Conservation (phyloP, 176 grass and related monocot genomes). For the Hyparrhenia diplandra region DNA sequence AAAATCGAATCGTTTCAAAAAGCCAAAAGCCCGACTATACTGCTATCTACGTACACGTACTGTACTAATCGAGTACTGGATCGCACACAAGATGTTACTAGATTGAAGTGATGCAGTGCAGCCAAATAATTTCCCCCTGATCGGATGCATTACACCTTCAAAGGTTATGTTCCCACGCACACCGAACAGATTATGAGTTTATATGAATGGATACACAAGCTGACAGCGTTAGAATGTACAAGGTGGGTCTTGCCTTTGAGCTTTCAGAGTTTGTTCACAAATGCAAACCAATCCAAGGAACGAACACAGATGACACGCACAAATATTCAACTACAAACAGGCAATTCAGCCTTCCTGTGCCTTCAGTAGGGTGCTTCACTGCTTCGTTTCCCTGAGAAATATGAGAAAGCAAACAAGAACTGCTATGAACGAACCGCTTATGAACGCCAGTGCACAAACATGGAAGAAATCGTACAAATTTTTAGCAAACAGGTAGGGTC, state of each 20-base stretch:
- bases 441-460: not conserved
- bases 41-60: too few species aligned
- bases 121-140: too few species aligned
- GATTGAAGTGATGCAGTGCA: not conserved
- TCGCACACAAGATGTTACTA: too few species aligned
- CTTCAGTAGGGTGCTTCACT: not conserved
- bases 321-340: not conserved
- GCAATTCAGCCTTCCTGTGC: not conserved
- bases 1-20: too few species aligned
- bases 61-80: not conserved
- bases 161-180: not conserved
- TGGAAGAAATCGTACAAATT: not conserved
- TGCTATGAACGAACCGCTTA: too few species aligned
- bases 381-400: slow-evolving; percentile 3
- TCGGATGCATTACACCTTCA: not conserved
- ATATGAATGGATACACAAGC: slow-evolving; percentile 7
- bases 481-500: not conserved
- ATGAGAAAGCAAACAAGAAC: not conserved
- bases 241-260: not conserved
- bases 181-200: not conserved
- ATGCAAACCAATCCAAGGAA: slow-evolving; percentile 12
- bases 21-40: too few species aligned
- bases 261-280: slow-evolving; percentile 19
- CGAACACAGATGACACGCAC: slow-evolving; percentile 21
- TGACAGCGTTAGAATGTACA: slow-evolving; percentile 17